Conservation (phyloP, 805 yeast genomes). For the Cyberlindnera nakhonratchasimensis region DNA sequence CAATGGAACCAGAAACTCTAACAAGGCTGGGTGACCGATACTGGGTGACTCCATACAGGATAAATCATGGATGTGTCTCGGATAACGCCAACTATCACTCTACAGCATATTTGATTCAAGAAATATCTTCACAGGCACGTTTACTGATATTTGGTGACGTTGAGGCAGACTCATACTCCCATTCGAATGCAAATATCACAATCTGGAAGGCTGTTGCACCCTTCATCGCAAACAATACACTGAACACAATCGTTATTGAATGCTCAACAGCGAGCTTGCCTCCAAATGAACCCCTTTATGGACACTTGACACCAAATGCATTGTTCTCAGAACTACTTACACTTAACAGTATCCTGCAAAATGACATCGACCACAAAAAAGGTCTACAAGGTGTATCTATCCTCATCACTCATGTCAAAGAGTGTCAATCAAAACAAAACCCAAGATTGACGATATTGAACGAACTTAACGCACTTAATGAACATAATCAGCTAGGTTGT, state of each 20-base stretch:
- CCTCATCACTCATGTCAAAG: conserved; percentile 44
- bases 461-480: conserved; percentile 47
- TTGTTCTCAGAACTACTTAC: conserved; percentile 52
- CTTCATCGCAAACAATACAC: conserved; percentile 34
- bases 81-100: conserved; percentile 31
- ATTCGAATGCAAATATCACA: conserved; percentile 30
- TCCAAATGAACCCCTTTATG: conserved; percentile 53
- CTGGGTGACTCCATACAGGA: conserved; percentile 34
- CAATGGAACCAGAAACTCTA: conserved; percentile 5
- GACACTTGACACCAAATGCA: conserved; percentile 73
- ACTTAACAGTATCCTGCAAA: conserved; percentile 1
- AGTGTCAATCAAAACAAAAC: conserved; percentile 38
- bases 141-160: conserved; percentile 80
- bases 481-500: conserved; percentile 38
- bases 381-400: conserved; percentile 25
- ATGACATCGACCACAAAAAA: background rate
- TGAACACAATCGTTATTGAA: conserved; percentile 66
- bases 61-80: conserved; percentile 40
- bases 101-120: conserved; percentile 57
- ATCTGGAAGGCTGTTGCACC: conserved; percentile 61
- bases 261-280: conserved; percentile 60
- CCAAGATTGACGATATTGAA: conserved; percentile 55
- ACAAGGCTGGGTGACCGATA: conserved; percentile 12
- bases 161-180: conserved; percentile 59
- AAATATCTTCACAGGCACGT: conserved; percentile 31